Conservation (phyloP, 345 rosid species). For the Salix purpurea region DNA sequence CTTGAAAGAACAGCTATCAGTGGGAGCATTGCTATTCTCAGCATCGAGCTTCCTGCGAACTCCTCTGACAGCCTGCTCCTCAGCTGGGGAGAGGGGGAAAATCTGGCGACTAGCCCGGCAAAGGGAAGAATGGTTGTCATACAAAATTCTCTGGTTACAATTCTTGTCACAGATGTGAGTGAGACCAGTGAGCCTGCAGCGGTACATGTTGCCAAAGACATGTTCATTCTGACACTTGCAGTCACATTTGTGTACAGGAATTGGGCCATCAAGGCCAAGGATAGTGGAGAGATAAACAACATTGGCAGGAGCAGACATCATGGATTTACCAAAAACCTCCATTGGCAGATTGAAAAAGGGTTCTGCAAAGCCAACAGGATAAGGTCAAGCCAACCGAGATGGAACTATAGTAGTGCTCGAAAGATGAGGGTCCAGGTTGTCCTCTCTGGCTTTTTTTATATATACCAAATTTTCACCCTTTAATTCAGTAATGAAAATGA, state of each 20-base stretch:
- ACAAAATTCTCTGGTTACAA: conserved; percentile 94
- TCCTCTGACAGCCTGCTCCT: conserved; percentile 94
- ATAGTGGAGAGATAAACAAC: conserved; percentile 84
- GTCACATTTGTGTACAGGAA: conserved; percentile 76
- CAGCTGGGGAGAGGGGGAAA: conserved; percentile 66
- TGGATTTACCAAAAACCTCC: conserved; percentile 81
- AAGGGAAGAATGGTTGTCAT: conserved; percentile 87
- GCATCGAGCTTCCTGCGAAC: conserved; percentile 91
- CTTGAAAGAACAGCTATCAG: conserved; percentile 74
- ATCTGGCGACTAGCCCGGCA: conserved; percentile 84
- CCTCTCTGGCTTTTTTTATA: neutral
- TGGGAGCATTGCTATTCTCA: conserved; percentile 46
- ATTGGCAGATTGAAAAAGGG: conserved; percentile 24
- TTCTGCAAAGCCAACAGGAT: neutral
- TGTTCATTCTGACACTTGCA: conserved; percentile 90
- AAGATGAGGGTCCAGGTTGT: neutral
- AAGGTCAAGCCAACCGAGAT: neutral
- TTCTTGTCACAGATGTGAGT: conserved; percentile 99
- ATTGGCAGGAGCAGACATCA: conserved; percentile 59
- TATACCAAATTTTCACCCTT: neutral
- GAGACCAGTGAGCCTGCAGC: conserved; percentile 84
- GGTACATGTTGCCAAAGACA: conserved; percentile 86
- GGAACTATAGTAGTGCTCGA: neutral
- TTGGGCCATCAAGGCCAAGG: conserved; percentile 75
- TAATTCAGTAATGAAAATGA: neutral